phyloP scores from a whole-genome alignment of 768 basidiomycete genomes.

The Podaxis sp. region DNA sequence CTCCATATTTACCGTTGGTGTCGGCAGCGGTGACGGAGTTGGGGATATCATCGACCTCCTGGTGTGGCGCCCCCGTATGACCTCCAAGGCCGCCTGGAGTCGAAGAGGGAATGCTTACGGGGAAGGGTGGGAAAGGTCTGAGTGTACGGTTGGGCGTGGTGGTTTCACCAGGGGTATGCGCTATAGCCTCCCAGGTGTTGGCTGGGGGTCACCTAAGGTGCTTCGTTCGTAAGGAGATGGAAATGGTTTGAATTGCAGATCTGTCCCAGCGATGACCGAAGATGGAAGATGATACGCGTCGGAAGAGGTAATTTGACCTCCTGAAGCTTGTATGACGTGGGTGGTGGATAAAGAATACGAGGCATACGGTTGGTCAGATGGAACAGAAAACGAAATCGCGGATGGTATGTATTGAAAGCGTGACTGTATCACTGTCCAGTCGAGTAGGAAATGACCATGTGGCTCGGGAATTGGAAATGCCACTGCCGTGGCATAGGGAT shows the following conservation, averaged over 20 bases:
- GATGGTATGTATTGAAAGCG: neutral
- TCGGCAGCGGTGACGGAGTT: neutral
- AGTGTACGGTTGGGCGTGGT: neutral
- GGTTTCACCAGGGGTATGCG: neutral
- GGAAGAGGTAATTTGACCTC: neutral
- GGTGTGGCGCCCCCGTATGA: neutral
- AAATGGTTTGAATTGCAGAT: conserved; percentile 7
- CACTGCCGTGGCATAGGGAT: neutral
- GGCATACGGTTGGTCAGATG: neutral
- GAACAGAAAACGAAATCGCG: neutral
- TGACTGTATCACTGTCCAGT: neutral
- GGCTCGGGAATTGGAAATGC: neutral
- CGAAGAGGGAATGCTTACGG: neutral
- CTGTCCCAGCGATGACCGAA: neutral
- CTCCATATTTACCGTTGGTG: neutral
- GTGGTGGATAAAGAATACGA: neutral
- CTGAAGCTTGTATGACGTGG: neutral
- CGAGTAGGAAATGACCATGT: neutral
- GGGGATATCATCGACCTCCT: neutral
- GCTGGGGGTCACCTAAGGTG: neutral
- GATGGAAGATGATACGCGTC: neutral
- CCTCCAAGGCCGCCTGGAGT: neutral
- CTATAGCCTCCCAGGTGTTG: too few relatives aligned
- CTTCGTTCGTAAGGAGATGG: neutral
- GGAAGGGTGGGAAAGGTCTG: neutral